A percentile compares a stretch with the other conserved stretches of the same genome.
Conservation (phyloP, 805 yeast genomes). For the Scheffersomyces ergatensis region DNA sequence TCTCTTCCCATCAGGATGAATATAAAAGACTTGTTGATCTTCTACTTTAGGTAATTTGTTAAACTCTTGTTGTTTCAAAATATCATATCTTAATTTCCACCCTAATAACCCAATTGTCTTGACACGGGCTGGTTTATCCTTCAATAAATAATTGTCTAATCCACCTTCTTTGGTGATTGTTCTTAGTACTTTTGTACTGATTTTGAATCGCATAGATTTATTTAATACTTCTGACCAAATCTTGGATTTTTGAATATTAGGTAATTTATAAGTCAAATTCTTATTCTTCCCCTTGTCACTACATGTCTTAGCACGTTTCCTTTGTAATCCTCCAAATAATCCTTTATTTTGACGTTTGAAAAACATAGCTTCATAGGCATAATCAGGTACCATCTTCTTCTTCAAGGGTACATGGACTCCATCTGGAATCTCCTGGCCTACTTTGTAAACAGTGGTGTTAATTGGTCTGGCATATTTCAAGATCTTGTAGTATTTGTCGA, state of each 20-base stretch:
- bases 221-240: constrained; percentile 84
- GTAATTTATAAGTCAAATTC: constrained; percentile 71
- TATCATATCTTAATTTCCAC: constrained; percentile 82
- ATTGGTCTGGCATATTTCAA: constrained; percentile 37
- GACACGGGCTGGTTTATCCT: constrained; percentile 84
- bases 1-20: constrained; percentile 43
- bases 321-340: constrained; percentile 83
- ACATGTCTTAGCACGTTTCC: constrained; percentile 72
- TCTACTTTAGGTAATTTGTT: constrained; percentile 39
- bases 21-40: constrained; percentile 43
- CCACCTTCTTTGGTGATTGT: constrained; percentile 96
- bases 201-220: constrained; percentile 52
- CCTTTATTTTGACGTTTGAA: constrained; percentile 88
- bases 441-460: constrained; percentile 31
- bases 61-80: constrained; percentile 46
- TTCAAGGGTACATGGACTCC: constrained; percentile 22
- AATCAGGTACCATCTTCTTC: constrained; percentile 23
- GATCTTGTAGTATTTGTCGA: constrained; percentile 40
- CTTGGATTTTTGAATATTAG: constrained; percentile 72
- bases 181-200: constrained; percentile 77
- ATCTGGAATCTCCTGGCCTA: constrained; percentile 32
- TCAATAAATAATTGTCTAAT: constrained; percentile 79
- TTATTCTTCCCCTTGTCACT: constrained; percentile 70
- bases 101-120: constrained; percentile 93
- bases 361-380: constrained; percentile 61